These are phyloP conservation scores for Paecilomyces formosus DNA, from an alignment of 2,329 filamentous ascomycete genomes.

Conservation along the genomic window DNA sequence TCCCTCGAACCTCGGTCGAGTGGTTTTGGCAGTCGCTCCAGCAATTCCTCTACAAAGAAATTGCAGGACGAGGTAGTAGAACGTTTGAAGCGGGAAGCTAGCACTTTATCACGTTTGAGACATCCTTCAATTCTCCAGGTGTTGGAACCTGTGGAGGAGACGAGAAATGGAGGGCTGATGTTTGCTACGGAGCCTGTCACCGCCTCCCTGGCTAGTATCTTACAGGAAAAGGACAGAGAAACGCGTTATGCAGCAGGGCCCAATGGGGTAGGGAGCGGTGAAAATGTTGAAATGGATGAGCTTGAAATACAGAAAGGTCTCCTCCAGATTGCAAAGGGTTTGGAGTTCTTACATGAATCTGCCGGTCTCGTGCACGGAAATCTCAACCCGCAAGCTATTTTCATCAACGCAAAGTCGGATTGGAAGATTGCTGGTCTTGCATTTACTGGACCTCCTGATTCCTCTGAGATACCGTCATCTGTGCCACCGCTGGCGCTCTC, in stretches of 20 bases:
- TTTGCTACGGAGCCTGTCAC: constrained; percentile 92
- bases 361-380: constrained; percentile 92
- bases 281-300: constrained; percentile 90
- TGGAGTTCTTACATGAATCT: constrained; percentile 94
- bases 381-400: constrained; percentile 83
- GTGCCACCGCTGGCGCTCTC: constrained; percentile 74
- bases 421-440: constrained; percentile 97
- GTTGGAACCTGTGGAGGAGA: constrained; percentile 92
- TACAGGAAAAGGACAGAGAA: constrained; percentile 85
- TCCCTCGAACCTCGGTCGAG: constrained; percentile 63
- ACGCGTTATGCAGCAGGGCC: constrained; percentile 62
- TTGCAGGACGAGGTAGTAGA: constrained; percentile 86
- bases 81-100: constrained; percentile 83
- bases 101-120: constrained; percentile 75
- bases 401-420: constrained; percentile 94
- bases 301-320: constrained; percentile 95
- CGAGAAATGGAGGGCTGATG: constrained; percentile 80
- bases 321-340: constrained; percentile 83
- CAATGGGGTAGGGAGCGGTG: constrained; percentile 62
- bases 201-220: constrained; percentile 71
- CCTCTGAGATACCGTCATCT: constrained; percentile 65
- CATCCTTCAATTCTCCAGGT: constrained; percentile 91
- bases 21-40: constrained; percentile 53
- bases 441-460: constrained; percentile 76
- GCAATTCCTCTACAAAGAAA: constrained; percentile 65